phyloP scores from a whole-genome alignment of 345 rosid genomes.

The Lepidium aucheri region DNA sequence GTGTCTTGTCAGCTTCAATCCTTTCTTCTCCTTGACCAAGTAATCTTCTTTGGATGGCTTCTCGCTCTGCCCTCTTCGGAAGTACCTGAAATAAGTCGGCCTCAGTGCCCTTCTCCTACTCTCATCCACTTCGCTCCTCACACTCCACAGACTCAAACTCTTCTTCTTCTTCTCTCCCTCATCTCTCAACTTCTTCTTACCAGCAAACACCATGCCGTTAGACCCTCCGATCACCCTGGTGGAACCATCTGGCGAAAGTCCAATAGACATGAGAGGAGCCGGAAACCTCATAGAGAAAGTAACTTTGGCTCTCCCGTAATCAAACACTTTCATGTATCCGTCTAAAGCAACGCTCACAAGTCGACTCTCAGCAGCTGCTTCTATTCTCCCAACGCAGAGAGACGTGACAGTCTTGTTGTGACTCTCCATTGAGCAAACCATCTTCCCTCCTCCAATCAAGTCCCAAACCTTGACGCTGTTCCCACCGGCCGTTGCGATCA shows the following conservation, averaged over 20 bases:
- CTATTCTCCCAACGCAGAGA: constrained; percentile 49
- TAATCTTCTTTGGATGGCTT: constrained; percentile 60
- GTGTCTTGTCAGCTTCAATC: constrained; percentile 66
- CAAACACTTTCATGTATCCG: constrained; percentile 90
- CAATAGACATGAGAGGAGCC: constrained; percentile 73
- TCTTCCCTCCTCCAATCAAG: constrained; percentile 69
- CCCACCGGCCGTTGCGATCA: constrained; percentile 81
- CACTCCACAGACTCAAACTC: constrained; percentile 26
- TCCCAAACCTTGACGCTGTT: constrained; percentile 88
- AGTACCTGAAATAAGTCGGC: constrained; percentile 65
- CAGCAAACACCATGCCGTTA: constrained; percentile 65
- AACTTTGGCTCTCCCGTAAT: constrained; percentile 63
- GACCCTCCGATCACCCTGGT: constrained; percentile 65
- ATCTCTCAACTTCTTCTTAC: constrained; percentile 59
- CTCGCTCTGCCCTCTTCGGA: constrained; percentile 77
- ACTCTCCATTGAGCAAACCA: constrained; percentile 81
- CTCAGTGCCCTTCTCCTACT: constrained; percentile 37
- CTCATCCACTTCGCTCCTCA: constrained; percentile 37
- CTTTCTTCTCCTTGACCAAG: constrained; percentile 60
- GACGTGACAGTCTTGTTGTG: constrained; percentile 93
- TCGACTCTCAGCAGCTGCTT: constrained; percentile 36
- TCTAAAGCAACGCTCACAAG: constrained; percentile 80
- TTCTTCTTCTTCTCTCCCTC: constrained; percentile 28
- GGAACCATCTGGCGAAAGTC: constrained; percentile 48
- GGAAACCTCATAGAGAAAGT: constrained; percentile 90